Percentiles rank a stretch among this genome's conserved stretches.
Conservation (phyloP, 768 basidiomycete species). For the Fistulinella prunicolor region DNA sequence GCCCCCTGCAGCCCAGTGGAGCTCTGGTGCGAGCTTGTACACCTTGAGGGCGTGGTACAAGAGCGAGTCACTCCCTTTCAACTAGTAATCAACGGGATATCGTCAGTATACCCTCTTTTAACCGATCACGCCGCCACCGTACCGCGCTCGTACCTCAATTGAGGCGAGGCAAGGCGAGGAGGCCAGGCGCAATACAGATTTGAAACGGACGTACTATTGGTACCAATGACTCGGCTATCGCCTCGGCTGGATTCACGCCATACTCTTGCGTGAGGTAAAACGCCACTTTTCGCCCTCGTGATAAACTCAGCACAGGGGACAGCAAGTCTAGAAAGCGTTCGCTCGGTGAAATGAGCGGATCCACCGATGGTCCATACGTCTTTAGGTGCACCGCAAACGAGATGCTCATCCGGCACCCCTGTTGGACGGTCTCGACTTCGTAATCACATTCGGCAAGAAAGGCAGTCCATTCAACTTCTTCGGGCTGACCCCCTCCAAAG, state of each 20-base stretch:
- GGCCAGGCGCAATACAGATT: constrained; percentile 5
- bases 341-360: constrained; percentile 69
- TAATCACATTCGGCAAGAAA: constrained; percentile 73
- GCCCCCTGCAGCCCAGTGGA: constrained; percentile 81
- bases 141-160: background rate
- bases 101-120: constrained; percentile 14
- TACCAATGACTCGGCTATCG: constrained; percentile 65
- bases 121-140: constrained; percentile 7
- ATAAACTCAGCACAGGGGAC: constrained; percentile 67
- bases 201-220: constrained; percentile 53
- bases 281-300: constrained; percentile 67
- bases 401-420: constrained; percentile 66
- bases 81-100: constrained; percentile 42
- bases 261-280: constrained; percentile 73
- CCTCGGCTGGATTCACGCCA: constrained; percentile 64
- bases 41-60: constrained; percentile 75
- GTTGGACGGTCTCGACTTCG: constrained; percentile 67
- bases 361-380: constrained; percentile 60
- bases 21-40: constrained; percentile 69
- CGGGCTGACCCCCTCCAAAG: constrained; percentile 56
- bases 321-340: constrained; percentile 71
- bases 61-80: constrained; percentile 74
- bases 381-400: constrained; percentile 71
- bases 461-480: constrained; percentile 76
- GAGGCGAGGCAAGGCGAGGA: constrained; percentile 5